Evolutionary conservation across 2,329 filamentous ascomycete species (phyloP), one percentile per base, ranked within the genome.

Genomic region (Hypoxylon sp.): DNA sequence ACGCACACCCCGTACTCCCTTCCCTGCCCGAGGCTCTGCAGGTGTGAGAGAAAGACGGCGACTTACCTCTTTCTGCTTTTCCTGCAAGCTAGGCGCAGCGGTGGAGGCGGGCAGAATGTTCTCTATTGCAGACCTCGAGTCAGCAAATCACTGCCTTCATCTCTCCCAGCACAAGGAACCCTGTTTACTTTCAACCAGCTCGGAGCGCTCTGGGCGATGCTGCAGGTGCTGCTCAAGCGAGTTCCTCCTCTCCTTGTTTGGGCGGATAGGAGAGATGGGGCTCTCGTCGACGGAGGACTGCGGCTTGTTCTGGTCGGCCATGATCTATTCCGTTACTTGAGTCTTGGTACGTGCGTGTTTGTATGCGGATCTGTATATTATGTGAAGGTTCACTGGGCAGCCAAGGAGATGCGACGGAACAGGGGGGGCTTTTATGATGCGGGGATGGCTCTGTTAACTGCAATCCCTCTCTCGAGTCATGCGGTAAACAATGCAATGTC

Each of bases 81-180:
- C 91, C 71, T 89, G 87, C 50, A 97, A 80, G 2, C 88, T 84
- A 0, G 93, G 92, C 0, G 92, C 92, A 15, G 89, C 91, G 48
- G 76, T 88, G 26, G 89, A 89, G 53, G 87, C 86, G 21, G 91
- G 90, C 21, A 97, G 87, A 73, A 97, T 97, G 76, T 97, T 96
- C 67, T 88, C 90, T 94, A 67, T 50, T 56, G 67, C 3, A 20
- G 45, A 66, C 23, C n/a, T 48, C 38, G 46, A 33, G 37, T 46
- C 27, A 53, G 41, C 21, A 51, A 46, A 26, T 21, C 15, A 33
- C 31, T 8, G 4, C 10, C 24, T 20, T 24, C 11, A 24, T 31
- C 35, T 11, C 13, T 18, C 21, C 11, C 35, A 24, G 45, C 37
- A 43, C 43, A 33, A 33, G 41, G 35, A 26, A 31, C 27, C 18